These are phyloP conservation scores for Dioscorea alata DNA, from an alignment of 106 monocot species.

Conservation along the genomic window DNA sequence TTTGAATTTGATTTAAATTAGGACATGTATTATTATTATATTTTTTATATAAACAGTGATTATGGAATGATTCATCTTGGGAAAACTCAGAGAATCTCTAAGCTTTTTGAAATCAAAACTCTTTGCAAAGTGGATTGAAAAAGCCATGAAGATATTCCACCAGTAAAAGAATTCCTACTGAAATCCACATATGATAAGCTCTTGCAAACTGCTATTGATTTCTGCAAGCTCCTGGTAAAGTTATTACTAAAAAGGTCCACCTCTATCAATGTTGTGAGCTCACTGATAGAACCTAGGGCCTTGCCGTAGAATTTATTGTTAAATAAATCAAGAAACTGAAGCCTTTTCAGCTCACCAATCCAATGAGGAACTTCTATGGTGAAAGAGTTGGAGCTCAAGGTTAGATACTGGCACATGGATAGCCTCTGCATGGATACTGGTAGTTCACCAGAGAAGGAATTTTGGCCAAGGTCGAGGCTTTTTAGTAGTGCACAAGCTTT, in stretches of 20 bases:
- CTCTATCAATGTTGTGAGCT: slow-evolving; percentile 25
- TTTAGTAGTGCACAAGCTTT: slow-evolving; percentile 41
- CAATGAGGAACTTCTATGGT: slow-evolving; percentile 56
- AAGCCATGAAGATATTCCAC: slow-evolving; percentile 52
- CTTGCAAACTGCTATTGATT: slow-evolving; percentile 39
- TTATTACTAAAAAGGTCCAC: slow-evolving; percentile 48
- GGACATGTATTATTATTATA: too few species aligned
- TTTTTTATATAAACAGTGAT: too few species aligned
- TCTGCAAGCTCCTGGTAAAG: slow-evolving; percentile 54
- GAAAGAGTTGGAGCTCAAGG: slow-evolving; percentile 48
- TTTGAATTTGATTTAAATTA: too few species aligned
- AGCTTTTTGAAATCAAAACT: too few species aligned
- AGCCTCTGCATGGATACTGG: slow-evolving; percentile 53
- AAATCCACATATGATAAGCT: slow-evolving; percentile 43
- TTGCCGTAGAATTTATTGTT: slow-evolving; percentile 45
- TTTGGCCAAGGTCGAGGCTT: slow-evolving; percentile 43
- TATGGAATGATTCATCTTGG: too few species aligned
- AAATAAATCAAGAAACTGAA: too few species aligned
- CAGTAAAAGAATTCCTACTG: slow-evolving; percentile 48
- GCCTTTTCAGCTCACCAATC: slow-evolving; percentile 53
- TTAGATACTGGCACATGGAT: slow-evolving; percentile 31
- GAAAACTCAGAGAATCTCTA: too few species aligned
- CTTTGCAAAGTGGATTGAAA: too few species aligned
- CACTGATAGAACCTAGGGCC: slow-evolving; percentile 45
- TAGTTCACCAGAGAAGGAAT: slow-evolving; percentile 42